Evolutionary conservation across 2,329 filamentous ascomycete genomes (phyloP), one percentile per base, ranked within the genome.

Genomic region (Epichloe typhina): DNA sequence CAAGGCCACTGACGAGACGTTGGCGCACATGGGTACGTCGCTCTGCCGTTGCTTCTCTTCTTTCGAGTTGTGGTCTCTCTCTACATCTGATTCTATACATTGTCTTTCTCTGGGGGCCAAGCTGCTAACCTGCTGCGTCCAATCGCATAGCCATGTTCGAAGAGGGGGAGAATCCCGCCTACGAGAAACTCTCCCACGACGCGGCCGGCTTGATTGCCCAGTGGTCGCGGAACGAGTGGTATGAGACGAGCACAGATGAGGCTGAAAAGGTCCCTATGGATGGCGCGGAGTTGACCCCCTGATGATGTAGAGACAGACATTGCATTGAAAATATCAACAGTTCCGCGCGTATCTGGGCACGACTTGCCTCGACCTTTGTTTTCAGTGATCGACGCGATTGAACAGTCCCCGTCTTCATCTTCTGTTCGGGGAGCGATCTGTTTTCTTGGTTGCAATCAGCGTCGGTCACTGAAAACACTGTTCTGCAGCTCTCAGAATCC

Each of bases 1-100:
- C 53, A 80, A 79, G 59, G 88, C 85, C 1, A 71, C 69, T 11
- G 88, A 95, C 59, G 93, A 97, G 71, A 82, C 83, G 0, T 71
- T 71, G 55, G 91, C 91, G 31, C 93, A 97, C 66, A 87, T 83
- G 72, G 72, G 78, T 75, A 73, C 66, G 76, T 48, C 7, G 11
- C 0, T 35, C 12, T 31, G 3, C 17, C 39, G 8, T 23, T 19
- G 9, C 7, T 23, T 23, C 26, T 46, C 13, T 35, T 15, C 46
- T 21, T 19, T n/a, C 8, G 17, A 72, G 37, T 1, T 33, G 43
- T 36, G 23, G 36, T 33, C 44, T 23, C 50, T 3, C 31, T 35
- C 15, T 50, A 3, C 11, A 21, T 50, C 42, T 41, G 26, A 33
- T n/a, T 36, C 15, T n/a, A 8, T 45, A 15, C 13, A 11, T 37